Conservation (phyloP, 148 eudicot species). For the Vaccinium darrowii region DNA sequence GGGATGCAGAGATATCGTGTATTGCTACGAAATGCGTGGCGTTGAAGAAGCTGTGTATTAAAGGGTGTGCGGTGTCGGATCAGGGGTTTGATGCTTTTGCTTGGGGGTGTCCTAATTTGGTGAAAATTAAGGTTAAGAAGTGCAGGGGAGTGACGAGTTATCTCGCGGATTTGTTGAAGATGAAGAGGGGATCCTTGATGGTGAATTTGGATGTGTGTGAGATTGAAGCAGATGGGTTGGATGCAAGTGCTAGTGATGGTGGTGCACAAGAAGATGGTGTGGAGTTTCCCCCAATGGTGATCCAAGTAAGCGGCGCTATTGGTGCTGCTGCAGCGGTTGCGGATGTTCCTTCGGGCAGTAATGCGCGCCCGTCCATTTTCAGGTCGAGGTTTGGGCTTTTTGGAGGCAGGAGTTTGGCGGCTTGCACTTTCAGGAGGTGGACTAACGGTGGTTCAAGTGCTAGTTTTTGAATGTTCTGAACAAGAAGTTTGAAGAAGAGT, state of each 20-base stretch:
- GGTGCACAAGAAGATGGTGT: constrained; percentile 56
- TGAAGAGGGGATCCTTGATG: constrained; percentile 46
- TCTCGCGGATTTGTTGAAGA: constrained; percentile 53
- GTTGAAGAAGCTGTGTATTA: constrained; percentile 78
- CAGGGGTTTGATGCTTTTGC: constrained; percentile 62
- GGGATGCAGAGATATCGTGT: constrained; percentile 64
- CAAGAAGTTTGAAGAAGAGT: not conserved
- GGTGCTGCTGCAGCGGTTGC: not conserved
- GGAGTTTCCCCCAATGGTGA: constrained; percentile 35
- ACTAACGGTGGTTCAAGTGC: constrained; percentile 35
- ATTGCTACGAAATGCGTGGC: constrained; percentile 60
- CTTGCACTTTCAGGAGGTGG: constrained; percentile 57
- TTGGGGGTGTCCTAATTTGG: constrained; percentile 75
- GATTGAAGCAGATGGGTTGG: constrained; percentile 47
- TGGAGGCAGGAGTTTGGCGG: constrained; percentile 46
- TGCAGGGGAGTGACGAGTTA: constrained; percentile 68
- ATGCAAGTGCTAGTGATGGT: constrained; percentile 64
- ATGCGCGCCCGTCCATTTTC: constrained; percentile 36
- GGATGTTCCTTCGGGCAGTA: constrained; percentile 32
- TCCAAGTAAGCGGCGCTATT: constrained; percentile 17
- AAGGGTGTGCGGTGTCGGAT: constrained; percentile 72
- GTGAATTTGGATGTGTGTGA: constrained; percentile 64
- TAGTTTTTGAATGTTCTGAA: constrained; percentile 26
- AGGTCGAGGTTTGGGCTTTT: constrained; percentile 55
- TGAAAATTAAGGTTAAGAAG: constrained; percentile 79